Base-by-base conservation (phyloP, 306 rosid genomes). In the Ormosia semicastrata region DNA sequence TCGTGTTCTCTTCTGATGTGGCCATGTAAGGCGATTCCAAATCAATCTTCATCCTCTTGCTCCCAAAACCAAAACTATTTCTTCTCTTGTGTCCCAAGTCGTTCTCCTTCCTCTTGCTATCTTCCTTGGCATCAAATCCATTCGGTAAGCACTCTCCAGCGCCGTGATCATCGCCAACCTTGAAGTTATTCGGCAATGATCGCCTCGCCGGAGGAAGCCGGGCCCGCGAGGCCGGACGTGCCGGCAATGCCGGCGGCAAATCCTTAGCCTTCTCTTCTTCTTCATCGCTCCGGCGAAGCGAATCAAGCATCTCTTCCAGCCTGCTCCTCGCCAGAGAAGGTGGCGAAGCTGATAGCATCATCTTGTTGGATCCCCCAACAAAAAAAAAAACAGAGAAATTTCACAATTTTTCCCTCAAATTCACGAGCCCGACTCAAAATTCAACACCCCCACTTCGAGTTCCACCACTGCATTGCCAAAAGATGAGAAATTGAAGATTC, bases 241-340 rank as follows among this genome's bases (percentile, higher is more conserved):
- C 78, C 0, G 99, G 99, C 91, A 96, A 92, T 57, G 94, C 99
- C 59, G 99, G 99, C 5, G 99, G 99, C 73, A 59, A 81, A 73
- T 96, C 99, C 87, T 91, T 96, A 1, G 97, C 91, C 81, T 83
- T 89, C 66, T 86, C 92, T 46, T 90, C 91, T 52, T 91, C 90
- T 56, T 91, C 94, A 14, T 93, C 99, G 47, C 75, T 91, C 81
- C 89, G 92, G 59, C 94, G 93, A 68, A 96, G 98, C 50, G 98
- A 89, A 80, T 93, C 99, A 10, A 96, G 89, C 99, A 96, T 96
- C 86, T 91, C 99, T 85, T 96, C 99, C 34, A 96, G 80, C 67
- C 98, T 93, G 87, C 99, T 96, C 86, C 96, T 89, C 75, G 89
- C 85, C 71, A 93, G 44, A 69, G 93, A 74, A 73, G 93, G 68